Conservation (phyloP, 1,139 yeast genomes). For the Saccharomyces hybrid region DNA sequence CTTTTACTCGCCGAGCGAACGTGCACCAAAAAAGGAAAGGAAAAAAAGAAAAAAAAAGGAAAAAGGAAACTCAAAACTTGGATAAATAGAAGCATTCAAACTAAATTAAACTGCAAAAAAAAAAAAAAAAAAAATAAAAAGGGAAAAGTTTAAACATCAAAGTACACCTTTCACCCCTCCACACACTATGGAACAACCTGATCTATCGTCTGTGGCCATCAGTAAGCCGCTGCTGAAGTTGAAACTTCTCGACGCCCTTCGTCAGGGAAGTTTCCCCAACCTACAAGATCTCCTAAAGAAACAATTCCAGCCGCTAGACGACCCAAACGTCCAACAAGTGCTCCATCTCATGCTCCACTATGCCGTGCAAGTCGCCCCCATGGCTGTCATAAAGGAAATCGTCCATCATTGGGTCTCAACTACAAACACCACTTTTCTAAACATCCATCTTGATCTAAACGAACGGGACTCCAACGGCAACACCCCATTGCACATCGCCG, state of each 20-base stretch:
- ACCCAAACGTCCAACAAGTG: slow-evolving; percentile 34
- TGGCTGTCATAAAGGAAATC: slow-evolving; percentile 39
- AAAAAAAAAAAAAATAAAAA: not conserved
- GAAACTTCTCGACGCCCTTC: slow-evolving; percentile 56
- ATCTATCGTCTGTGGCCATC: not conserved
- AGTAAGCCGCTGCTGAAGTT: slow-evolving; percentile 50
- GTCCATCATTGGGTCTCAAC: slow-evolving; percentile 20
- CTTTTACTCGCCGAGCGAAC: not conserved
- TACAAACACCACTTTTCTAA: slow-evolving; percentile 12
- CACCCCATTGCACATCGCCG: slow-evolving; percentile 89
- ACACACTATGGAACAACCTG: not conserved
- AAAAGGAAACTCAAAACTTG: not conserved
- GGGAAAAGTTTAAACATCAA: not conserved
- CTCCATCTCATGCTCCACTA: slow-evolving; percentile 49
- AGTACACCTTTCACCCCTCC: not conserved
- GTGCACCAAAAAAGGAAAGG: not conserved
- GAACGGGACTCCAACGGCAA: slow-evolving; percentile 75
- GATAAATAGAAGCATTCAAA: not conserved
- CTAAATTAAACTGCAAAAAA: not conserved
- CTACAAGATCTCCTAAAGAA: slow-evolving; percentile 27
- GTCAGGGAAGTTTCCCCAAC: slow-evolving; percentile 45
- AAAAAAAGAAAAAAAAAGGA: not conserved
- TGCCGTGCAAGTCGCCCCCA: slow-evolving; percentile 84
- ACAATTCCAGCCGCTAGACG: slow-evolving; percentile 19
- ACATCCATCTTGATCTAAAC: slow-evolving; percentile 49